phyloP scores from a whole-genome alignment of 176 grass and related monocot species.

The Oryza australiensis region DNA sequence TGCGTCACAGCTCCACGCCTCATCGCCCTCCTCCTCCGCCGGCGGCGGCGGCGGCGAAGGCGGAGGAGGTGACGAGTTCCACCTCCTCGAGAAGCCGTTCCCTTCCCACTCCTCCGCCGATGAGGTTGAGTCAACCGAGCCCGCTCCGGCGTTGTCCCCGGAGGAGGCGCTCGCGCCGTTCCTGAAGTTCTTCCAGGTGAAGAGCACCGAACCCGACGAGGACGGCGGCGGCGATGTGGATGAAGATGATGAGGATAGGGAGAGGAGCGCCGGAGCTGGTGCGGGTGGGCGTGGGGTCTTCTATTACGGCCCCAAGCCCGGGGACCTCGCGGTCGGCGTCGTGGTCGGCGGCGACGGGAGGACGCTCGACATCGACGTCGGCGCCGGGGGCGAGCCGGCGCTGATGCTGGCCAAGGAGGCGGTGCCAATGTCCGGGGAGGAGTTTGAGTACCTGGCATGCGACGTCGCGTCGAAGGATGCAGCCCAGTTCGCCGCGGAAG shows the following conservation, averaged over 20 bases:
- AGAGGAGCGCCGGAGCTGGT: neutral
- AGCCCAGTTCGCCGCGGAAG: constrained; percentile 36
- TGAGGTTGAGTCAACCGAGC: neutral
- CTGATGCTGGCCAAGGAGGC: constrained; percentile 81
- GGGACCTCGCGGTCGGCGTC: constrained; percentile 75
- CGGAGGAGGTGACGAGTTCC: constrained; percentile 39
- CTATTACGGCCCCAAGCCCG: constrained; percentile 68
- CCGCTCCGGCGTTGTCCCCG: constrained; percentile 26
- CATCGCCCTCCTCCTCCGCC: neutral
- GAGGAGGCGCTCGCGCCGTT: constrained; percentile 65
- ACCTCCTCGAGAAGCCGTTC: constrained; percentile 69
- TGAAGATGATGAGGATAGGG: neutral
- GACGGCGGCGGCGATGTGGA: neutral
- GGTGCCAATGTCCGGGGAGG: constrained; percentile 52
- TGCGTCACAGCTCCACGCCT: constrained; percentile 15
- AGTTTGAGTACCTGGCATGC: constrained; percentile 52
- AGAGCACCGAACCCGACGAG: constrained; percentile 23
- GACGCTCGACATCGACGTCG: constrained; percentile 63
- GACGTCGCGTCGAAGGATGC: constrained; percentile 42
- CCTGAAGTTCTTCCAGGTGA: constrained; percentile 72
- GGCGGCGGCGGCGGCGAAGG: neutral
- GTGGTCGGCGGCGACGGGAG: constrained; percentile 62
- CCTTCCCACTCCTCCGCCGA: constrained; percentile 19
- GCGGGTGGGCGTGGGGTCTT: constrained; percentile 23
- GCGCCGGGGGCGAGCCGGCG: constrained; percentile 50